These are phyloP conservation scores for Populus alba DNA, from an alignment of 345 rosid species.

Conservation along the genomic window DNA sequence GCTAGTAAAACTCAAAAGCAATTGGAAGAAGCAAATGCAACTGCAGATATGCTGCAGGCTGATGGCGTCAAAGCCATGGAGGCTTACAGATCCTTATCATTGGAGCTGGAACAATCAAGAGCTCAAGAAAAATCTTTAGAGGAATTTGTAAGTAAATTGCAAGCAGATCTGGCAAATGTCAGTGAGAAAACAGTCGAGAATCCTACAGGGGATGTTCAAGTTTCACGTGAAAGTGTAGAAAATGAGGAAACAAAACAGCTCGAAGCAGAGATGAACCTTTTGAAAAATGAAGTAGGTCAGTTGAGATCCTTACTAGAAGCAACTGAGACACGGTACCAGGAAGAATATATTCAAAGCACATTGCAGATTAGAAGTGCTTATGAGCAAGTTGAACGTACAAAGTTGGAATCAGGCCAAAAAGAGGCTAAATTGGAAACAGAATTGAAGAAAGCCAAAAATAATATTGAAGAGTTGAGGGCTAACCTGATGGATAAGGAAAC, in stretches of 20 bases:
- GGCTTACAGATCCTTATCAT: slow-evolving; percentile 48
- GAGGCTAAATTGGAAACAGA: slow-evolving; percentile 56
- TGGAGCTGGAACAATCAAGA: slow-evolving; percentile 68
- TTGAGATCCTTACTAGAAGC: slow-evolving; percentile 66
- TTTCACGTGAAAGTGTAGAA: slow-evolving; percentile 25
- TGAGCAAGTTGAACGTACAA: slow-evolving; percentile 61
- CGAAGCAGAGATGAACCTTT: slow-evolving; percentile 47
- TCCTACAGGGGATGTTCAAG: slow-evolving; percentile 21
- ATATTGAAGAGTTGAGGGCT: slow-evolving; percentile 64
- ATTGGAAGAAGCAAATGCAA: slow-evolving; percentile 58
- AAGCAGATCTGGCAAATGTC: slow-evolving; percentile 36
- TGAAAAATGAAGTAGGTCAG: slow-evolving; percentile 57
- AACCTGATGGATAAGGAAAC: slow-evolving; percentile 80
- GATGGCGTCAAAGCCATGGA: slow-evolving; percentile 61
- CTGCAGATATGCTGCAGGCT: slow-evolving; percentile 55
- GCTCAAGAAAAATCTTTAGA: slow-evolving; percentile 59
- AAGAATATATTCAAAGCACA: slow-evolving; percentile 81
- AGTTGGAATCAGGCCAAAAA: slow-evolving; percentile 52
- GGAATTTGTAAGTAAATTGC: slow-evolving; percentile 57
- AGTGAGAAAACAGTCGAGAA: slow-evolving; percentile 30
- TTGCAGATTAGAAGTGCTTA: slow-evolving; percentile 81
- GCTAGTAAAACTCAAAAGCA: slow-evolving; percentile 56
- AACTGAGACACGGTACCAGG: slow-evolving; percentile 78
- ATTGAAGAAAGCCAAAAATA: slow-evolving; percentile 39
- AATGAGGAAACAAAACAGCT: slow-evolving; percentile 42